Base-by-base conservation (phyloP, 108 stramenopile species). In the Skeletonema grethae region DNA sequence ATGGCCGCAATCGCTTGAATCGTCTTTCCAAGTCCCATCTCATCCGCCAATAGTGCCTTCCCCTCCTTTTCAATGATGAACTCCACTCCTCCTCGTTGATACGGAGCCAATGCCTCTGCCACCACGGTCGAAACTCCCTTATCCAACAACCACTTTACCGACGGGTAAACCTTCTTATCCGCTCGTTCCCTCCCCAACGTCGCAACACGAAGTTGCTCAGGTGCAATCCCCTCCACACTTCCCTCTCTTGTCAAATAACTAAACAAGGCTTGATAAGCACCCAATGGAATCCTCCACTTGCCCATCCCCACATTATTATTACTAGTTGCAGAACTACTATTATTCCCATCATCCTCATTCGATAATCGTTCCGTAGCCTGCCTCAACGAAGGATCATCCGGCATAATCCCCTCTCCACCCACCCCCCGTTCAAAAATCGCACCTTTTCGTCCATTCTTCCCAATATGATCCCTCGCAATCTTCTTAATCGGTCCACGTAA, bases 1-100 rank as follows among this genome's bases (percentile, higher is more conserved):
- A 94, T 94, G 57, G 85, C 76, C 0, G 96, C 97, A 77, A 99
- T 96, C 4, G 88, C 90, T 75, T 96, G 95, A 4, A 97, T 69
- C 0, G 97, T 97, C 80, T 99, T 93, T 12, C 95, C 97, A 28
- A 95, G 32, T 9, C 90, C 90, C 75, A 91, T 85, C 4, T 82
- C 91, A 65, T 92, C 91, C 0, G 93, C 95, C 64, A 97, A 88
- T 34, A 98, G 72, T 3, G 95, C 96, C n/a, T 94, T 68, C 1
- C 98, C 98, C 2, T 81, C 79, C 63, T 75, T 86, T 8, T 92
- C 85, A 32, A 87, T 67, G 28, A 92, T 84, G 79, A 96, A 96
- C 13, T 93, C 92, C 0, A 96, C 95, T 9, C 92, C 92, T 13
- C 82, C 87, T 0, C 95, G 73, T 62, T 96, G 95, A 77, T 91